A percentile compares a stretch with the other conserved stretches of the same genome.
These are phyloP conservation scores for Eucalyptus marginata DNA, from an alignment of 345 rosid species.

Conservation along the genomic window DNA sequence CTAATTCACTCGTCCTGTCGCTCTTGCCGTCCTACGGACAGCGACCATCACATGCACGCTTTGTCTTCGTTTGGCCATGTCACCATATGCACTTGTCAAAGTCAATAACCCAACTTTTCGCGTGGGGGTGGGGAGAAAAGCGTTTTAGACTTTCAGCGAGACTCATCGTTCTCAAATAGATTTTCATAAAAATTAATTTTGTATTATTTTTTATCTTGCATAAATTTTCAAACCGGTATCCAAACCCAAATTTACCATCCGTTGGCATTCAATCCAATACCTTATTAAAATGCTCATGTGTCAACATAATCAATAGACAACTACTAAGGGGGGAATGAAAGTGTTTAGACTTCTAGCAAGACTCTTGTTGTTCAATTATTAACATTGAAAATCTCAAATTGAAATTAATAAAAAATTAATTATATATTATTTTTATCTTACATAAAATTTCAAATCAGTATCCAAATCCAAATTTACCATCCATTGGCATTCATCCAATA, in stretches of 20 bases:
- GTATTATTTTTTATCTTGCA: neutral
- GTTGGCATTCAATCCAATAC: neutral
- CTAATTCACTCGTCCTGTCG: neutral
- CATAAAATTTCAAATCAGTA: neutral
- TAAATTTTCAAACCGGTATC: neutral
- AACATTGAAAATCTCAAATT: neutral
- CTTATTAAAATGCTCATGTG: neutral
- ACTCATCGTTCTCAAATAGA: neutral
- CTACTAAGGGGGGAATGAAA: neutral
- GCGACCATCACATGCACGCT: neutral
- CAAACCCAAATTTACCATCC: neutral
- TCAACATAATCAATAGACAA: neutral
- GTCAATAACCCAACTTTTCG: neutral
- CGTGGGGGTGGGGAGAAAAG: neutral
- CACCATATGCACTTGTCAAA: neutral
- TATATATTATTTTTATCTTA: neutral
- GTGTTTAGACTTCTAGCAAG: neutral
- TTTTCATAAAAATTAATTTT: neutral
- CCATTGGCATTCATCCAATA: neutral
- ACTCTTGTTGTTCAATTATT: neutral
- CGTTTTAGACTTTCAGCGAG: rapidly evolving
- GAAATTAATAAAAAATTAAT: neutral
- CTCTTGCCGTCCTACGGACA: neutral
- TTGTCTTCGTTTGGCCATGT: neutral
- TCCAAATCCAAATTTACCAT: neutral